phyloP scores from a whole-genome alignment of 2,329 filamentous ascomycete species.

The Calonectria honghensis region DNA sequence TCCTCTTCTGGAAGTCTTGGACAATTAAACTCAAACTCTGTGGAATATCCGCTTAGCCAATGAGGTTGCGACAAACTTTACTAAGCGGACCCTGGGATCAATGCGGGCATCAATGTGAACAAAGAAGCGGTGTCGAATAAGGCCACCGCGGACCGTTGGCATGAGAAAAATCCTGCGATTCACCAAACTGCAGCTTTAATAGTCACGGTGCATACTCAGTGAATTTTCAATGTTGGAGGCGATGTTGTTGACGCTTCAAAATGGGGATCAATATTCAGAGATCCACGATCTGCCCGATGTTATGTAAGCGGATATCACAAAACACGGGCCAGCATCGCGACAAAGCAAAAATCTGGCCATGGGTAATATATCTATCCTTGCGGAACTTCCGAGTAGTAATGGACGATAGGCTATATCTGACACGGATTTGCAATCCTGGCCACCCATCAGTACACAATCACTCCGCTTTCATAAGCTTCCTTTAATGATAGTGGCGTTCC shows the following conservation, averaged over 20 bases:
- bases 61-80: not conserved
- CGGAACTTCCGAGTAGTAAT: not conserved
- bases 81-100: not conserved
- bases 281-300: not conserved
- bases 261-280: not conserved
- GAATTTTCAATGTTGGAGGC: not conserved
- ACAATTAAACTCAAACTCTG: not conserved
- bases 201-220: not conserved
- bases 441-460: too few relatives aligned
- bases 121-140: not conserved
- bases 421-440: not conserved
- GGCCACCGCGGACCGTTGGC: not conserved
- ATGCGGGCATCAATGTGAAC: not conserved
- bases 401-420: not conserved
- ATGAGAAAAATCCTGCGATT: not conserved
- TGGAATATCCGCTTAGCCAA: not conserved
- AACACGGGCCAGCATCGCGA: not conserved
- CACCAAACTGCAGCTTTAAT: not conserved
- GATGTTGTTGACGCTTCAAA: not conserved
- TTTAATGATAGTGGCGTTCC: not conserved
- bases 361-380: not conserved
- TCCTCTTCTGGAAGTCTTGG: slow-evolving; percentile 1
- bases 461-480: not conserved
- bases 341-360: not conserved
- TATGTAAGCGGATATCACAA: not conserved